These are phyloP conservation scores for Thelonectria discophora DNA, from an alignment of 2,329 filamentous ascomycete genomes.

Conservation along the genomic window DNA sequence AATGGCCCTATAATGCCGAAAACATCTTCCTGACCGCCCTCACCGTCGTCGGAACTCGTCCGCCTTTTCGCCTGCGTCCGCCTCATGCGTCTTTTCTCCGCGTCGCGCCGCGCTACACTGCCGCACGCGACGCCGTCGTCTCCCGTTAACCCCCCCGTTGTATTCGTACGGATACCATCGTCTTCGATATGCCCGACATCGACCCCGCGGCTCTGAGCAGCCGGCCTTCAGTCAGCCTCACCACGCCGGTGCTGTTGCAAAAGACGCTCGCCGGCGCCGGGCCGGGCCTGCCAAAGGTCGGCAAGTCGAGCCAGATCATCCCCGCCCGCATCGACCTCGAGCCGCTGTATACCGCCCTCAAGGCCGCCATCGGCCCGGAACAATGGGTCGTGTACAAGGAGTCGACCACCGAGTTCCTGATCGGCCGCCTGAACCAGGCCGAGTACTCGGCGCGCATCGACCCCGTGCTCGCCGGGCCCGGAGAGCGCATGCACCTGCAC, in stretches of 20 bases:
- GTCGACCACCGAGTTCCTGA: constrained; percentile 67
- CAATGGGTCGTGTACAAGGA: constrained; percentile 73
- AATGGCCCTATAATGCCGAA: constrained; percentile 51
- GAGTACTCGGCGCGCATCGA: constrained; percentile 69
- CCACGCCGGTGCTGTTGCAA: constrained; percentile 66
- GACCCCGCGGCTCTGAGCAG: constrained; percentile 75
- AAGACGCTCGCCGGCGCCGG: constrained; percentile 66
- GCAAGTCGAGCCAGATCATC: constrained; percentile 70
- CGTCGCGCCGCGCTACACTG: constrained; percentile 56
- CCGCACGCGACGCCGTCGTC: constrained; percentile 57
- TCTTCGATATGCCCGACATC: constrained; percentile 69
- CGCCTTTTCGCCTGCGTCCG: constrained; percentile 51
- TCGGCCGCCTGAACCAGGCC: constrained; percentile 69
- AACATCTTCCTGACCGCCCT: constrained; percentile 55
- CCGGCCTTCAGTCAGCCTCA: constrained; percentile 65
- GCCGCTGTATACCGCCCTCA: constrained; percentile 69
- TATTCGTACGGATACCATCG: constrained; percentile 45
- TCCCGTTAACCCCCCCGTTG: constrained; percentile 35
- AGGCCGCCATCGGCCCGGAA: constrained; percentile 66
- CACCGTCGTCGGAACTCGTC: constrained; percentile 53
- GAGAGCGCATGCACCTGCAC: constrained; percentile 70
- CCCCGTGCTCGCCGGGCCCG: constrained; percentile 65
- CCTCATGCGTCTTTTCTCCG: constrained; percentile 54
- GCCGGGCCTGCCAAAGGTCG: constrained; percentile 58
- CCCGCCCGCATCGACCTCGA: constrained; percentile 74